phyloP scores from a whole-genome alignment of 768 basidiomycete genomes.

The Suillus discolor region DNA sequence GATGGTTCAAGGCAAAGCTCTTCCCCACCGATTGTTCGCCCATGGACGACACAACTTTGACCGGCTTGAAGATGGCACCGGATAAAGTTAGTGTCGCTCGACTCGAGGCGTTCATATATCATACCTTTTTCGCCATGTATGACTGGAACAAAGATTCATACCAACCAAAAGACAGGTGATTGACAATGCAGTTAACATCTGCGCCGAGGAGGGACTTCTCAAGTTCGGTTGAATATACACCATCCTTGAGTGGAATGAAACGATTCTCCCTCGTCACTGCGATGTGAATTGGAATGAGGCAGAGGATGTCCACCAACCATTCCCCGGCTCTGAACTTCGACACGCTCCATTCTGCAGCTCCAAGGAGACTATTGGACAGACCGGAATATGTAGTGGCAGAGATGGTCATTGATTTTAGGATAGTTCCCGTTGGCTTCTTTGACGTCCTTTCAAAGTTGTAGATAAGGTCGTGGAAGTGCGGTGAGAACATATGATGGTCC shows the following conservation, averaged over 20 bases:
- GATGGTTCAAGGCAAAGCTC: conserved; percentile 59
- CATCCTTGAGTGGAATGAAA: conserved; percentile 63
- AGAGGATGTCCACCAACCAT: conserved; percentile 63
- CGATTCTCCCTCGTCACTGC: conserved; percentile 61
- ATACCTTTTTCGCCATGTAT: conserved; percentile 58
- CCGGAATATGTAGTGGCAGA: conserved; percentile 31
- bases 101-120: not conserved
- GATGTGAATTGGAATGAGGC: conserved; percentile 66
- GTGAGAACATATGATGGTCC: conserved; percentile 35
- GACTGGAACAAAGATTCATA: conserved; percentile 66
- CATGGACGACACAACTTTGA: conserved; percentile 69
- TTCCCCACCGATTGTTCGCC: conserved; percentile 70
- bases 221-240: conserved; percentile 48
- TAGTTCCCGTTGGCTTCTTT: conserved; percentile 52
- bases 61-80: conserved; percentile 41
- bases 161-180: conserved; percentile 61
- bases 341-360: conserved; percentile 24
- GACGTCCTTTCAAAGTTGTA: conserved; percentile 50
- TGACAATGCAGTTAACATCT: conserved; percentile 57
- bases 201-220: conserved; percentile 61
- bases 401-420: conserved; percentile 42
- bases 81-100: not conserved
- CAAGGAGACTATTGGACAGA: conserved; percentile 24
- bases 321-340: conserved; percentile 53
- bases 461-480: conserved; percentile 50